These are phyloP conservation scores for Viola pubescens DNA, from an alignment of 441 rosid genomes.

Conservation along the genomic window DNA sequence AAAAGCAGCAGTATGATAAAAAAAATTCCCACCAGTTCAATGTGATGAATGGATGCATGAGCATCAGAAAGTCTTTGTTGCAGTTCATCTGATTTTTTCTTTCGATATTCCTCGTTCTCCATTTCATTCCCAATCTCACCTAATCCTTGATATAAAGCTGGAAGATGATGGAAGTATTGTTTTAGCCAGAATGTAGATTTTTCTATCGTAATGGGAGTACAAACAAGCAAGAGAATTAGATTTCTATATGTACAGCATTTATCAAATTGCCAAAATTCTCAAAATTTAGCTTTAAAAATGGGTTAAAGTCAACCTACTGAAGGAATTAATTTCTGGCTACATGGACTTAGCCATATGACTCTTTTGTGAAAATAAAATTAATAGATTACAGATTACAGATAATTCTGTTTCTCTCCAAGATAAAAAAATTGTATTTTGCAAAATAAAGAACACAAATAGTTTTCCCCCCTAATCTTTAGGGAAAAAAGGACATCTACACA, in stretches of 20 bases:
- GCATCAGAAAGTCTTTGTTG: conserved; percentile 82
- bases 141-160: conserved; percentile 61
- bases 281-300: not conserved
- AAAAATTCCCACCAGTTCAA: conserved; percentile 50
- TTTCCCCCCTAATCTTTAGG: too few relatives aligned
- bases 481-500: too few relatives aligned
- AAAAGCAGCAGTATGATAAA: not conserved
- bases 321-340: not conserved
- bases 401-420: too few relatives aligned
- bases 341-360: not conserved
- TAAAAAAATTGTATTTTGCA: too few relatives aligned
- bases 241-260: not conserved
- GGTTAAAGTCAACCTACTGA: not conserved
- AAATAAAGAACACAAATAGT: too few relatives aligned
- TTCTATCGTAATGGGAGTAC: too few relatives aligned
- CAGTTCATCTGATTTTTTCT: conserved; percentile 63
- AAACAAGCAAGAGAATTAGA: conserved; percentile 8
- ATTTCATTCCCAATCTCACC: conserved; percentile 79
- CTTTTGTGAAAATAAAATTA: too few relatives aligned
- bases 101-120: conserved; percentile 82
- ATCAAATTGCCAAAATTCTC: not conserved
- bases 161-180: not conserved
- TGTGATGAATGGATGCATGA: conserved; percentile 72
- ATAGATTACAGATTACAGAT: too few relatives aligned
- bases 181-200: too few relatives aligned